Evolutionary conservation across 768 basidiomycete genomes (phyloP).

Genomic region (Suillus lakei): DNA sequence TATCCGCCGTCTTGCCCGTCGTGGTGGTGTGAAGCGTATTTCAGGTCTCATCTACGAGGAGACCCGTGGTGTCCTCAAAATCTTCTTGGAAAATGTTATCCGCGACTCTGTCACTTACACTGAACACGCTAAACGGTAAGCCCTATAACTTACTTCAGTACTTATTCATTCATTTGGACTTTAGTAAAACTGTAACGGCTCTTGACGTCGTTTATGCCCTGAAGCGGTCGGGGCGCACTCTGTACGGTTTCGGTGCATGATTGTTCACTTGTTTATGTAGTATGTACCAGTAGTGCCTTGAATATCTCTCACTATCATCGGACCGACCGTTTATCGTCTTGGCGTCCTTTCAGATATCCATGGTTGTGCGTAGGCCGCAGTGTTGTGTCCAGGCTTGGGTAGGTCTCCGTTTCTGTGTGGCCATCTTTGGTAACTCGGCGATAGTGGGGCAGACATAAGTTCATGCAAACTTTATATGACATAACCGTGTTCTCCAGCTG

Average conservation of each 20-base stretch:
- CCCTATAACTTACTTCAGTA: background rate
- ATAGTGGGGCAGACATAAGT: conserved; percentile 4
- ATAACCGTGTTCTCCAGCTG: conserved; percentile 44
- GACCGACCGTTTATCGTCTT: background rate
- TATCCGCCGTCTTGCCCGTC: conserved; percentile 86
- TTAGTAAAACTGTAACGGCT: conserved; percentile 82
- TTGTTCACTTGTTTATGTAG: background rate
- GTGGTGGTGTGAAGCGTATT: conserved; percentile 94
- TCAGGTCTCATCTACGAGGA: conserved; percentile 90
- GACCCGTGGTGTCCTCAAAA: conserved; percentile 92
- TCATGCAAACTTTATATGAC: conserved; percentile 10
- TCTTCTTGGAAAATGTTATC: conserved; percentile 88
- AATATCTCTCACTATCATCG: background rate
- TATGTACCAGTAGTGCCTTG: background rate
- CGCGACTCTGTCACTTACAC: conserved; percentile 94
- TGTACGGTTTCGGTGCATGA: conserved; percentile 84
- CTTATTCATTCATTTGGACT: conserved; percentile 13
- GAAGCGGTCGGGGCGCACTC: conserved; percentile 77
- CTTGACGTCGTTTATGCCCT: conserved; percentile 83
- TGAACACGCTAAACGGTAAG: conserved; percentile 82
- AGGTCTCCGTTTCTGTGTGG: background rate
- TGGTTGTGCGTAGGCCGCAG: background rate
- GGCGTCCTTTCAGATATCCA: background rate
- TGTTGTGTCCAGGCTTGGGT: background rate
- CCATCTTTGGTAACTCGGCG: conserved; percentile 6